A percentile compares a stretch with the other conserved stretches of the same genome.
phyloP scores from a whole-genome alignment of 2,329 filamentous ascomycete species.

The Botrytis fabae region DNA sequence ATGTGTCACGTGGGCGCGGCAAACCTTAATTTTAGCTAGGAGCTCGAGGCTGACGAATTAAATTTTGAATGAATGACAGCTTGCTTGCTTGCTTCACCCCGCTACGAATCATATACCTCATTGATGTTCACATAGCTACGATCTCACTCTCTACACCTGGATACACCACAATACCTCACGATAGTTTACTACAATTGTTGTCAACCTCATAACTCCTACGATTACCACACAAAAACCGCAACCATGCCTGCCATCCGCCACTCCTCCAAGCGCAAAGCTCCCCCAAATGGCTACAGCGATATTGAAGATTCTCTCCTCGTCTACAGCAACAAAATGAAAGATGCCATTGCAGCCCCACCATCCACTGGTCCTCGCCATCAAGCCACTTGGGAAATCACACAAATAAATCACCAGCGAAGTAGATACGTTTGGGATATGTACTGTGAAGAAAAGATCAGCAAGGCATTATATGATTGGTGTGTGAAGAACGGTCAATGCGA shows the following conservation, averaged over 20 bases:
- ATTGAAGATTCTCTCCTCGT: slow-evolving; percentile 85
- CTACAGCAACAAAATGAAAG: slow-evolving; percentile 90
- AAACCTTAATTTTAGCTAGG: slow-evolving; percentile 12
- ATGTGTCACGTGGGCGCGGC: slow-evolving; percentile 4
- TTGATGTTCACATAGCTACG: not conserved
- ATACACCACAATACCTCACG: not conserved
- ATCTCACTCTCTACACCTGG: not conserved
- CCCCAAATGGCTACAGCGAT: slow-evolving; percentile 82
- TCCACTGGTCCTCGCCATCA: slow-evolving; percentile 82
- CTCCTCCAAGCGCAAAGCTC: slow-evolving; percentile 75
- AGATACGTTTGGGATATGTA: slow-evolving; percentile 97
- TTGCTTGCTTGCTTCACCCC: slow-evolving; percentile 15
- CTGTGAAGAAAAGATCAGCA: slow-evolving; percentile 94
- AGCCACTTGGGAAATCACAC: slow-evolving; percentile 94
- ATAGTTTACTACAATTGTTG: not conserved
- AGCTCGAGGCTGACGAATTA: slow-evolving; percentile 26
- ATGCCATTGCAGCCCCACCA: slow-evolving; percentile 86
- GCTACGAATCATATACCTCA: slow-evolving; percentile 2
- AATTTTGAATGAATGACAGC: slow-evolving; percentile 7
- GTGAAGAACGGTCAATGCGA: slow-evolving; percentile 97
- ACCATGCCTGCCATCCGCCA: slow-evolving; percentile 76
- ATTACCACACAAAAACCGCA: slow-evolving; percentile 1
- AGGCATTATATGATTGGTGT: slow-evolving; percentile 90
- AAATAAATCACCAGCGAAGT: slow-evolving; percentile 88
- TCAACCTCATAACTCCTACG: not conserved